Evolutionary conservation across 768 basidiomycete genomes (phyloP).

Genomic region (Daedaleopsis nitida): DNA sequence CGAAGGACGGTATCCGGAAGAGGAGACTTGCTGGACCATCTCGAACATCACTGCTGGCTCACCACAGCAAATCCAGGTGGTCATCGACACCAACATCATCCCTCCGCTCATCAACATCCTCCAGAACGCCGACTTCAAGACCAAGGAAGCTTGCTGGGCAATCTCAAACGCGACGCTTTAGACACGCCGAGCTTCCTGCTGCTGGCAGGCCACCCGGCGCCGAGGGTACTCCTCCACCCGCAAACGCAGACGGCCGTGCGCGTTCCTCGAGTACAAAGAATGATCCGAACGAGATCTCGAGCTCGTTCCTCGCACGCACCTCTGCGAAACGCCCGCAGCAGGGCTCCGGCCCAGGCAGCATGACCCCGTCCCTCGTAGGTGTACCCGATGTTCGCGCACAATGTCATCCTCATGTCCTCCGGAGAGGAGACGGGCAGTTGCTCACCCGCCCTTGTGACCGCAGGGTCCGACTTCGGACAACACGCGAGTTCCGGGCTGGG

Average conservation of each 20-base stretch:
- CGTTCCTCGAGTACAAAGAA: slow-evolving; percentile 78
- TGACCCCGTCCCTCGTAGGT: slow-evolving; percentile 57
- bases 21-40: slow-evolving; percentile 99
- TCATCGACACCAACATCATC: slow-evolving; percentile 97
- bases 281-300: slow-evolving; percentile 70
- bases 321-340: slow-evolving; percentile 65
- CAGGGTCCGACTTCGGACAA: slow-evolving; percentile 82
- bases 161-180: slow-evolving; percentile 99
- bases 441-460: slow-evolving; percentile 81
- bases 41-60: slow-evolving; percentile 98
- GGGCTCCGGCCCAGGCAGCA: slow-evolving; percentile 31
- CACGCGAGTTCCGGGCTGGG: slow-evolving; percentile 71
- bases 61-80: slow-evolving; percentile 94
- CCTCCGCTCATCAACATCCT: slow-evolving; percentile 99
- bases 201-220: slow-evolving; percentile 59
- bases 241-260: slow-evolving; percentile 50
- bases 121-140: slow-evolving; percentile 98
- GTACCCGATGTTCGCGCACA: slow-evolving; percentile 62
- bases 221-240: slow-evolving; percentile 52
- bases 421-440: slow-evolving; percentile 62
- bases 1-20: slow-evolving; percentile 99
- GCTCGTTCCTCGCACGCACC: slow-evolving; percentile 79
- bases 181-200: slow-evolving; percentile 82
- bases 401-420: slow-evolving; percentile 58
- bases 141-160: slow-evolving; percentile 99